Evolutionary conservation across 257 asterid genomes (phyloP), one percentile per base, ranked within the genome.

Genomic region (Datura wrightii): DNA sequence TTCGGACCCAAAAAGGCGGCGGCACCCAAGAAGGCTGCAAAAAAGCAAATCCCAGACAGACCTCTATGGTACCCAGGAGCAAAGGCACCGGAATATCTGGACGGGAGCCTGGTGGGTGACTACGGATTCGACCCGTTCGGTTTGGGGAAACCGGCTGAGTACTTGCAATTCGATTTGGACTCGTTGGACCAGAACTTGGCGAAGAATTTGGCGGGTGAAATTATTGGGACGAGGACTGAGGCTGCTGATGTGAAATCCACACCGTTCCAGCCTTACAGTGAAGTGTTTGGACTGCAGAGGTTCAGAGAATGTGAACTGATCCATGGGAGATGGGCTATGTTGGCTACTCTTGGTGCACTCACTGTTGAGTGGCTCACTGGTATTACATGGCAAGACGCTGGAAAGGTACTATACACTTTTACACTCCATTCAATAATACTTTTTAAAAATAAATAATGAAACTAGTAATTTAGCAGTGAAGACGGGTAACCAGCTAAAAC

Each of bases 271-370:
- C 98, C 98, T 0, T 96, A 96, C 88, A 85, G 86, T 18, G 99
- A 96, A 67, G 99, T 96, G 9, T 96, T 96, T 80, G 98, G 99
- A 9, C 85, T 96, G 60, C 97, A 96, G 87, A 89, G 99, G 89
- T 96, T 96, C 87, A 91, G 99, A 78, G 99, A 96, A 66, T 96
- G 99, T 85, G 99, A 96, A 92, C 92, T 96, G 87, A 96, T 96
- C 88, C 99, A 96, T 39, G 99, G 99, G 1, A 88, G 99, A 90
- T 96, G 99, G 99, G 99, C 99, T 46, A 96, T 94, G 99, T 85
- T 96, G 84, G 99, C 97, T 11, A 93, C 97, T 42, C 97, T 96
- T 83, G 99, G 99, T 53, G 94, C 99, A 37, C 67, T 96, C 83
- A 89, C 96, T 44, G 99, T 96, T 14, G 99, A 96, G 85, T 92